Evolutionary conservation across 371 early-diverging fungal species (phyloP).

Genomic region (Syncephalastrum monosporum): DNA sequence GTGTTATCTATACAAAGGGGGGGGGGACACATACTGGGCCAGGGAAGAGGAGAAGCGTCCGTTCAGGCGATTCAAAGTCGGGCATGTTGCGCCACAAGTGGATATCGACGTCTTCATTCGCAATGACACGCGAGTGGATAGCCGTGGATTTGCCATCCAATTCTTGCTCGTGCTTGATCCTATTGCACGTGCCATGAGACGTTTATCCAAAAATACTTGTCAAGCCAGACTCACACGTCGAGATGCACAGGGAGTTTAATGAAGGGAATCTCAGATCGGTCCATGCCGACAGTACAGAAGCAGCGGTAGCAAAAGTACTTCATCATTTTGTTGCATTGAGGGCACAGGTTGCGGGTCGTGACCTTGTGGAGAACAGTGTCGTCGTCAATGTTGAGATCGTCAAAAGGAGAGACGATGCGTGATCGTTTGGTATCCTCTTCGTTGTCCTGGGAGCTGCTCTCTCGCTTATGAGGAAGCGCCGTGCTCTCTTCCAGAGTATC

Average conservation of each 20-base stretch:
- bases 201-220: background rate
- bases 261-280: slow-evolving; percentile 55
- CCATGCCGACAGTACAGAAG: slow-evolving; percentile 51
- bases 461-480: too few relatives aligned
- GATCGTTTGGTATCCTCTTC: slow-evolving; percentile 4
- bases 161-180: slow-evolving; percentile 81
- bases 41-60: slow-evolving; percentile 86
- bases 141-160: slow-evolving; percentile 85
- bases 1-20: background rate
- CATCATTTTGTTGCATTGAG: slow-evolving; percentile 58
- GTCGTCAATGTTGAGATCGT: slow-evolving; percentile 42
- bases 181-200: slow-evolving; percentile 10
- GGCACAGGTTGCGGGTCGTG: slow-evolving; percentile 48
- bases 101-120: slow-evolving; percentile 68
- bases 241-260: slow-evolving; percentile 75
- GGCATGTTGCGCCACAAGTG: slow-evolving; percentile 55
- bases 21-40: slow-evolving; percentile 59
- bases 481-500: too few relatives aligned
- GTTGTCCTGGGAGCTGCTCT: too few relatives aligned
- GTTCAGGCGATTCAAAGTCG: slow-evolving; percentile 60
- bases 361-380: slow-evolving; percentile 31
- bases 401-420: slow-evolving; percentile 21
- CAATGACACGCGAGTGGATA: slow-evolving; percentile 81
- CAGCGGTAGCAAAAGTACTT: slow-evolving; percentile 80
- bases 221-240: slow-evolving; percentile 62